Evolutionary conservation across 352 stramenopile genomes (phyloP).

Genomic region (Globisporangium sylvaticum): DNA sequence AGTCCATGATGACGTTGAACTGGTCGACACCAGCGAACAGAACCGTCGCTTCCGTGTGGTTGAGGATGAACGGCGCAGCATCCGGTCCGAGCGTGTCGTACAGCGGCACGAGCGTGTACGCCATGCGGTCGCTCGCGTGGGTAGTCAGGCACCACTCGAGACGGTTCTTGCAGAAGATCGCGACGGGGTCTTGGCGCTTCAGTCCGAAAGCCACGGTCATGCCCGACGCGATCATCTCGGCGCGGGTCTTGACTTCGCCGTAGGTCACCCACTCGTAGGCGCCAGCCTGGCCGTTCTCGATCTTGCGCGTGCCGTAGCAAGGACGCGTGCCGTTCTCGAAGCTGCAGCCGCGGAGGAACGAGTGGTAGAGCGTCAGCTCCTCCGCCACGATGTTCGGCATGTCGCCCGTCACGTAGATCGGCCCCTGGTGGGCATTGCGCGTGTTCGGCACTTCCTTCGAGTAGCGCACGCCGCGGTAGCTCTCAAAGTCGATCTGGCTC

Average conservation of each 20-base stretch:
- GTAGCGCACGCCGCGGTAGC: slow-evolving; percentile 22
- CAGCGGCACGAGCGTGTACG: slow-evolving; percentile 63
- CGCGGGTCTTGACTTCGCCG: slow-evolving; percentile 33
- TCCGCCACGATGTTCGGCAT: slow-evolving; percentile 6
- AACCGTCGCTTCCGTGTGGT: slow-evolving; percentile 63
- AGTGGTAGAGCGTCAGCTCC: slow-evolving; percentile 21
- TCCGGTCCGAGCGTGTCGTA: slow-evolving; percentile 79
- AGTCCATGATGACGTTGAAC: slow-evolving; percentile 56
- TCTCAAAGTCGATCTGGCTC: slow-evolving; percentile 54
- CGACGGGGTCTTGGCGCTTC: slow-evolving; percentile 47
- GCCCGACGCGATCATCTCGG: slow-evolving; percentile 38
- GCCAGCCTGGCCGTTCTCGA: slow-evolving; percentile 40
- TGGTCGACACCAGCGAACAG: slow-evolving; percentile 56
- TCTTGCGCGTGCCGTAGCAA: slow-evolving; percentile 36
- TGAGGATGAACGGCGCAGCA: slow-evolving; percentile 64
- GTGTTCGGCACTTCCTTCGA: slow-evolving; percentile 23
- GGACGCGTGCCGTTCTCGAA: slow-evolving; percentile 21
- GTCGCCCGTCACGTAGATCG: slow-evolving; percentile 18
- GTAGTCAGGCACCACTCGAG: slow-evolving; percentile 57
- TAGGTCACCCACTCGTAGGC: slow-evolving; percentile 61
- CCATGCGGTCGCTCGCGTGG: slow-evolving; percentile 60
- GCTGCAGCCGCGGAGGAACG: slow-evolving; percentile 13
- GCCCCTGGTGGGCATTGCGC: slow-evolving; percentile 18
- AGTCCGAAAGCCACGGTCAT: slow-evolving; percentile 28
- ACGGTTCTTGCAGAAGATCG: slow-evolving; percentile 71